Evolutionary conservation across 805 yeast genomes (phyloP), one percentile per base, ranked within the genome.

Genomic region (Yarrowia deformans): DNA sequence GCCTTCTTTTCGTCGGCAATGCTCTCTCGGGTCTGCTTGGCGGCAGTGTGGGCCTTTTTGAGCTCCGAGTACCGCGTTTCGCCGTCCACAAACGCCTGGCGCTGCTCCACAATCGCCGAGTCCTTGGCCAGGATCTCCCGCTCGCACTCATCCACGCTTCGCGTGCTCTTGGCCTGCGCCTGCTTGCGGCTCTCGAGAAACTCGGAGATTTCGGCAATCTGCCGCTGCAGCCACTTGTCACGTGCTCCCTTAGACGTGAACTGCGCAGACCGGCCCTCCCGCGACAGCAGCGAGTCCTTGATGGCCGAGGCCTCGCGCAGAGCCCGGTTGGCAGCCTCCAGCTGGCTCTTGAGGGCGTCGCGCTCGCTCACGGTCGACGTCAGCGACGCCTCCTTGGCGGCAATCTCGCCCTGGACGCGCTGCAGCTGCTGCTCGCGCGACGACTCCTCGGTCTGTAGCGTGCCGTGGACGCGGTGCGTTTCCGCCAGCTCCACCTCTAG

Each of bases 1-100:
- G 78, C 79, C 75, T 90, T 92, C 73, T 96, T 84, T 70, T 86
- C 83, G 73, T 92, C 97, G 13, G 85, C 82, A 35, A 86, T 81
- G 2, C 75, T 77, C 46, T 73, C 77, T 6, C 75, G 73, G 18
- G 54, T 55, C 23, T 45, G 68, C 46, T 69, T 68, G 9, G 72
- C 73, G 4, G 60, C 71, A 1, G 71, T 52, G 8, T 48, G 68
- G 29, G 39, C 23, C 3, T 18, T n/a, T 8, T 49, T 63, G 39
- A 63, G 56, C 35, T 71, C 69, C 8, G 69, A 68, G 16, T 52
- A 40, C 12, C 52, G 48, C 7, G 50, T 12, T 13, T 66, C 61
- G n/a, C 48, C 13, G 16, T 50, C 61, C 19, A 52, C 42, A 52
- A 35, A 50, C 34, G 42, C 70, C 13, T 55, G 60, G 9, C 74